These are phyloP conservation scores for Lentinula novae-zelandiae DNA, from an alignment of 1,284 basidiomycete genomes.

Conservation along the genomic window DNA sequence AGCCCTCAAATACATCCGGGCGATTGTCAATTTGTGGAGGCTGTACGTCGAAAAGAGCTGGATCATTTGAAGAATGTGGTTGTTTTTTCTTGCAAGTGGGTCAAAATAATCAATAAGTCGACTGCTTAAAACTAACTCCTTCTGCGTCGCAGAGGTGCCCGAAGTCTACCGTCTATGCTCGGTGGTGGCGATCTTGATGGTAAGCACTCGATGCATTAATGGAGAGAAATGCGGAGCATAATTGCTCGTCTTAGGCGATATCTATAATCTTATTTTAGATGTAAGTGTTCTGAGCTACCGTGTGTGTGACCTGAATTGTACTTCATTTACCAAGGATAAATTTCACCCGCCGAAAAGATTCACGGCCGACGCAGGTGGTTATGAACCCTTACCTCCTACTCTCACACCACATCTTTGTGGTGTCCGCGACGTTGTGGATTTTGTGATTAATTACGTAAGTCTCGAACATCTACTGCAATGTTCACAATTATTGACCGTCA, in stretches of 20 bases:
- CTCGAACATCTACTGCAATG: background rate
- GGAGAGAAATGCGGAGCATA: background rate
- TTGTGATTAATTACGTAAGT: constrained; percentile 10
- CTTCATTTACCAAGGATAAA: background rate
- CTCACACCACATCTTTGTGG: background rate
- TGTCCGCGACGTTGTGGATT: background rate
- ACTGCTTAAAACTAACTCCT: background rate
- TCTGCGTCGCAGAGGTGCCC: background rate
- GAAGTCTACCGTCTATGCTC: constrained; percentile 5
- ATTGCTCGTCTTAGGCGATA: background rate
- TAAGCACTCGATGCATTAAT: background rate
- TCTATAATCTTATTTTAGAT: constrained; percentile 2
- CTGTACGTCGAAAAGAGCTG: constrained; percentile 29
- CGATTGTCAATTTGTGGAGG: constrained; percentile 41
- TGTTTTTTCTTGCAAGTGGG: constrained; percentile 3
- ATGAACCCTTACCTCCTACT: background rate
- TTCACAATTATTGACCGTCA: background rate
- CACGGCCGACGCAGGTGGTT: background rate
- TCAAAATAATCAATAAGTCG: background rate
- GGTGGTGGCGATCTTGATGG: constrained; percentile 3
- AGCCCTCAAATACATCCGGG: constrained; percentile 51
- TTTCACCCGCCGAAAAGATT: background rate
- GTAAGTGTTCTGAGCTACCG: background rate
- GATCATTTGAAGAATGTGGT: constrained; percentile 7
- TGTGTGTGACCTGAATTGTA: background rate